Percentiles rank a stretch among this genome's conserved stretches.
These are phyloP conservation scores for Geosmithia flava DNA, from an alignment of 2,329 filamentous ascomycete species.

Conservation along the genomic window DNA sequence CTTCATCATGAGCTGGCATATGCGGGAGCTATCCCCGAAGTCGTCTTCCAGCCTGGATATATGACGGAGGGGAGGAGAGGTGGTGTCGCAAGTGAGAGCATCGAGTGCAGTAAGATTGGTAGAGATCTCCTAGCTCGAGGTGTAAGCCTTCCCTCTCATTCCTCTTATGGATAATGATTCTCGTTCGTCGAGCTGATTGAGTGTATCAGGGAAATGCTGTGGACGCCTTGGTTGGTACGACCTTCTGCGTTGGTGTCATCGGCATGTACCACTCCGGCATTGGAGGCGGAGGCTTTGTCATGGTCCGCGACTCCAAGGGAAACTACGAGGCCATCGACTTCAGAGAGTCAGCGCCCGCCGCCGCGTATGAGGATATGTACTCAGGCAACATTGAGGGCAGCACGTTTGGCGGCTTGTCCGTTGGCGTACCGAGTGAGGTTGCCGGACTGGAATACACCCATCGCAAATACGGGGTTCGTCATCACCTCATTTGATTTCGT, in stretches of 20 bases:
- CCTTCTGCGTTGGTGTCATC: slow-evolving; percentile 63
- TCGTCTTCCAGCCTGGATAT: slow-evolving; percentile 9
- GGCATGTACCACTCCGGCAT: slow-evolving; percentile 74
- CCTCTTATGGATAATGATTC: neutral
- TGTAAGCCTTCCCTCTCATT: slow-evolving; percentile 19
- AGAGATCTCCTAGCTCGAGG: slow-evolving; percentile 44
- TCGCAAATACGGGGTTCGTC: slow-evolving; percentile 46
- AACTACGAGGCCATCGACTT: slow-evolving; percentile 82
- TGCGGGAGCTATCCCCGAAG: slow-evolving; percentile 7
- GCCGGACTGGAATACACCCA: slow-evolving; percentile 73
- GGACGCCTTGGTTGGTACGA: slow-evolving; percentile 63
- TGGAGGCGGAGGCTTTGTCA: slow-evolving; percentile 82
- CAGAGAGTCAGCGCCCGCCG: slow-evolving; percentile 73
- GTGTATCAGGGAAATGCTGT: slow-evolving; percentile 54
- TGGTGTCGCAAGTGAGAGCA: slow-evolving; percentile 59
- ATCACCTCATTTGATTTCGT: neutral
- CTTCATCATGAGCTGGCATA: neutral
- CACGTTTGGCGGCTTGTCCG: slow-evolving; percentile 59
- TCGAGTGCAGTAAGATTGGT: slow-evolving; percentile 58
- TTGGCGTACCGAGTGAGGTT: slow-evolving; percentile 62
- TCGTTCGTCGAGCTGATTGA: neutral
- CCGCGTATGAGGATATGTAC: slow-evolving; percentile 78
- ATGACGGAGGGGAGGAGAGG: slow-evolving; percentile 24
- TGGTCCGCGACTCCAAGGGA: slow-evolving; percentile 62
- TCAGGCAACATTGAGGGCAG: slow-evolving; percentile 54